A percentile compares a stretch with the other conserved stretches of the same genome.
phyloP scores from a whole-genome alignment of 441 rosid species.

The Theobroma grandiflorum region DNA sequence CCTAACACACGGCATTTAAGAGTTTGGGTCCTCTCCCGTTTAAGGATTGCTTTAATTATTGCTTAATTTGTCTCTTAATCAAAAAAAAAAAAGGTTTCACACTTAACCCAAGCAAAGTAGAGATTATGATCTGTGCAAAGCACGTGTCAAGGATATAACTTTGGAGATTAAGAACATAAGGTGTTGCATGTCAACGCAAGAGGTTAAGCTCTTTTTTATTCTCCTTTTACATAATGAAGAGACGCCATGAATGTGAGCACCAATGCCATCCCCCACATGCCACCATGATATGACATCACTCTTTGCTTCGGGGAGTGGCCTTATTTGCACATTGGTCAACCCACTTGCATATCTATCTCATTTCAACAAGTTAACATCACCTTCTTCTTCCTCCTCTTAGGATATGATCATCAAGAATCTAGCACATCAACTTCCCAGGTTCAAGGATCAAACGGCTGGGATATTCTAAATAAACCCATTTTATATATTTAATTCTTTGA shows the following conservation, averaged over 20 bases:
- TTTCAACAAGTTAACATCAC: not conserved
- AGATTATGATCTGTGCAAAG: not conserved
- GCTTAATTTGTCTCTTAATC: not conserved
- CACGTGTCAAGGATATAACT: not conserved
- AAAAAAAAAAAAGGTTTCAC: not conserved
- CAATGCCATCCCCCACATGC: conserved; percentile 10
- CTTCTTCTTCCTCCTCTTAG: not conserved
- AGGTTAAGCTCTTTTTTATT: not conserved
- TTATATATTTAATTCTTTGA: not conserved
- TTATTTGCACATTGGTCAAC: conserved; percentile 5
- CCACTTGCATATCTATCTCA: not conserved
- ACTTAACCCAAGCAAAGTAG: not conserved
- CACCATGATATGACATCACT: conserved; percentile 23
- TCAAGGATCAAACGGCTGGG: conserved; percentile 18
- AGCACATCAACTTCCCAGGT: conserved; percentile 24
- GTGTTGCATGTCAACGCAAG: conserved; percentile 19
- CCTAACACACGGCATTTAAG: conserved; percentile 15
- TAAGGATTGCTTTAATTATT: too few relatives aligned
- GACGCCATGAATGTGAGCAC: conserved; percentile 9
- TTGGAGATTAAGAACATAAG: not conserved
- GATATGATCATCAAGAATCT: conserved; percentile 30
- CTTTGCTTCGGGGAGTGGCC: not conserved
- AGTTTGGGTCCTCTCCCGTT: not conserved
- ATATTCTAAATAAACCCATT: not conserved
- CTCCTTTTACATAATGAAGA: not conserved